Base-by-base conservation (phyloP, 495 filamentous ascomycete species). In the Neurospora sp. region DNA sequence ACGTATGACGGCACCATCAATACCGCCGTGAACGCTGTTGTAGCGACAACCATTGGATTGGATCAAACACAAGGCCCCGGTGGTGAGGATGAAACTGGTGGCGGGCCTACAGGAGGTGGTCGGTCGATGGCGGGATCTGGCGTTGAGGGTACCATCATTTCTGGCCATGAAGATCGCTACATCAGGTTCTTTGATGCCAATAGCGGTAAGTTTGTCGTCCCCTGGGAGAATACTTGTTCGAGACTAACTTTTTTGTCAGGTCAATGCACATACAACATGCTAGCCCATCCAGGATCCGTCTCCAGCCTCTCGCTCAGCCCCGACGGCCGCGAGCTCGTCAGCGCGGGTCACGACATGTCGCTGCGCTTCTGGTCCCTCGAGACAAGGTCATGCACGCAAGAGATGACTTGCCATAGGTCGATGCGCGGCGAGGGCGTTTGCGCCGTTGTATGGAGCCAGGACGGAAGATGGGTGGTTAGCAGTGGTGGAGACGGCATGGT, bases 241-340 rank as follows among this genome's bases (percentile, higher is more conserved):
- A 71, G 70, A 74, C 84, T 85, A 80, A 89, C 54, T 37, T 27
- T 44, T 72, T 5, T 38, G 5, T 39, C 77, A 99, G 96, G 96
- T 75, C 96, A 98, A 96, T 97, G 94, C 84, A 97, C 96, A 18
- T 99, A 98, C 82, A 94, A 90, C 76, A 98, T 99, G 96, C 90
- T 98, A 72, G 96, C 96, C 3, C 96, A 99, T 79, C 93, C 95
- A 3, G 91, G 94, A 4, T 90, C 96, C 46, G 97, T 98, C 77
- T 94, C 96, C 16, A 89, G 92, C 14, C 89, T 99, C 18, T 94
- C 92, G 0, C 88, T 99, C 39, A 96, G 92, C 73, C 95, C 96
- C 12, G 94, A 97, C 77, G 94, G 94, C 38, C 89, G 91, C 62
- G 96, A 99, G 86, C 91, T 98, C 8, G 96, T 99, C 66, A 96